These are phyloP conservation scores for Rhododendron mucronatum DNA, from an alignment of 148 eudicot species.

Conservation along the genomic window DNA sequence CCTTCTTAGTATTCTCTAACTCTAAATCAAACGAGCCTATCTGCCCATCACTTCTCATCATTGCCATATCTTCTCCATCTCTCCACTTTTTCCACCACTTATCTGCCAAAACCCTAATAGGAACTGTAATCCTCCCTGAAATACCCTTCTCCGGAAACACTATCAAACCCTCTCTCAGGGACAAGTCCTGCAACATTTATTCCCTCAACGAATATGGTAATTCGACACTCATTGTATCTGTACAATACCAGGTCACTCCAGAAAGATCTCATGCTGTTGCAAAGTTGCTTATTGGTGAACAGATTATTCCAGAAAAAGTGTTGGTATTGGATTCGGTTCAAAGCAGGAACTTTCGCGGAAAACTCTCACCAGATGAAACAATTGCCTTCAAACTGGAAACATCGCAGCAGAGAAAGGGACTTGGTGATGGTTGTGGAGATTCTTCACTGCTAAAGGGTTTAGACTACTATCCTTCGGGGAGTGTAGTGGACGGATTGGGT, in stretches of 20 bases:
- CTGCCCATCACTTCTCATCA: conserved; percentile 69
- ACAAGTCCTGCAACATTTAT: conserved; percentile 77
- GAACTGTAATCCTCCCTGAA: conserved; percentile 78
- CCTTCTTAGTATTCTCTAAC: conserved; percentile 55
- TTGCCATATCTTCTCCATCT: conserved; percentile 79
- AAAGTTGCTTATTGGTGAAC: conserved; percentile 58
- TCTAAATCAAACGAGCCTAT: conserved; percentile 36
- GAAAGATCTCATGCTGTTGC: conserved; percentile 77
- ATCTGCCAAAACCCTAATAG: conserved; percentile 59
- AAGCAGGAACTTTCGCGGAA: conserved; percentile 72
- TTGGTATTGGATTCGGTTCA: conserved; percentile 76
- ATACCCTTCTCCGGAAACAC: conserved; percentile 62
- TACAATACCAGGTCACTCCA: conserved; percentile 55
- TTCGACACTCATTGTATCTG: conserved; percentile 37
- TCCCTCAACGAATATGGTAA: conserved; percentile 43
- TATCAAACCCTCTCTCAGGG: conserved; percentile 41
- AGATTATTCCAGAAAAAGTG: conserved; percentile 64
- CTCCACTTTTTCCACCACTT: conserved; percentile 61
- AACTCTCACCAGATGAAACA: conserved; percentile 69
- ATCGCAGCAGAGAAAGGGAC: conserved; percentile 19
- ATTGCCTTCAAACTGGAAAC: conserved; percentile 65
- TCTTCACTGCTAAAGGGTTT: conserved; percentile 37
- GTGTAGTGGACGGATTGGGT: conserved; percentile 53
- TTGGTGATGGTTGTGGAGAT: conserved; percentile 13
- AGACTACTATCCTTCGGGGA: conserved; percentile 84